Evolutionary conservation across 345 rosid genomes (phyloP).

Genomic region (Stellera chamaejasme): DNA sequence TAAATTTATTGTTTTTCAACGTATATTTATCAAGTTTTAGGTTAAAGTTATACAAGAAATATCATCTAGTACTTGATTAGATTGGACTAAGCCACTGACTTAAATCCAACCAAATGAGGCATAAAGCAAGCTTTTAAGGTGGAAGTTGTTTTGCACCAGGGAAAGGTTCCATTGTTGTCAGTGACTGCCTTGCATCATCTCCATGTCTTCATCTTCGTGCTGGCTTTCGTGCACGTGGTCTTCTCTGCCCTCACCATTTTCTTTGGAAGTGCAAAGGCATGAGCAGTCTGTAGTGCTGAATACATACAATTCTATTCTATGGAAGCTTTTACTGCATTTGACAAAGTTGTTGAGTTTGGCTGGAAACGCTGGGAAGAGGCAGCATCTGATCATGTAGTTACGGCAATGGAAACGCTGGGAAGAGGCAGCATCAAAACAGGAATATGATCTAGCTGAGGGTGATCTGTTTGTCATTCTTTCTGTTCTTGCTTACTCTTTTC

Average conservation of each 20-base stretch:
- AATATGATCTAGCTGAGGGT: background rate
- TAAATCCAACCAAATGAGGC: too few species aligned
- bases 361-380: conserved; percentile 3
- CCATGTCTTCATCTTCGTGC: conserved; percentile 76
- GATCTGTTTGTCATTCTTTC: background rate
- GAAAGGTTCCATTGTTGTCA: conserved; percentile 55
- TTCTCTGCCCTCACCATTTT: conserved; percentile 73
- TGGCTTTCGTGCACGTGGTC: conserved; percentile 63
- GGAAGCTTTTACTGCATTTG: background rate
- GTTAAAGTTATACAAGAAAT: too few species aligned
- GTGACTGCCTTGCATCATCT: conserved; percentile 69
- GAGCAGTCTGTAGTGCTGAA: too few species aligned
- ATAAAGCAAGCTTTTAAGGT: too few species aligned
- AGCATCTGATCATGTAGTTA: conserved; percentile 11
- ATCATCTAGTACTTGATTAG: too few species aligned
- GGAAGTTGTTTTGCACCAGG: conserved; percentile 31
- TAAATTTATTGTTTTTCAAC: too few species aligned
- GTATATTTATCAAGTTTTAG: too few species aligned
- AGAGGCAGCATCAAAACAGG: background rate
- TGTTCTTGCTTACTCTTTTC: background rate
- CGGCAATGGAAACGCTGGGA: conserved; percentile 3
- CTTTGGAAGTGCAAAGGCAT: conserved; percentile 67
- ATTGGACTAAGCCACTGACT: too few species aligned
- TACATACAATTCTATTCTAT: background rate
- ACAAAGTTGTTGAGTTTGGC: background rate